phyloP scores from a whole-genome alignment of 495 filamentous ascomycete species.

The Bryoglossum gracile region DNA sequence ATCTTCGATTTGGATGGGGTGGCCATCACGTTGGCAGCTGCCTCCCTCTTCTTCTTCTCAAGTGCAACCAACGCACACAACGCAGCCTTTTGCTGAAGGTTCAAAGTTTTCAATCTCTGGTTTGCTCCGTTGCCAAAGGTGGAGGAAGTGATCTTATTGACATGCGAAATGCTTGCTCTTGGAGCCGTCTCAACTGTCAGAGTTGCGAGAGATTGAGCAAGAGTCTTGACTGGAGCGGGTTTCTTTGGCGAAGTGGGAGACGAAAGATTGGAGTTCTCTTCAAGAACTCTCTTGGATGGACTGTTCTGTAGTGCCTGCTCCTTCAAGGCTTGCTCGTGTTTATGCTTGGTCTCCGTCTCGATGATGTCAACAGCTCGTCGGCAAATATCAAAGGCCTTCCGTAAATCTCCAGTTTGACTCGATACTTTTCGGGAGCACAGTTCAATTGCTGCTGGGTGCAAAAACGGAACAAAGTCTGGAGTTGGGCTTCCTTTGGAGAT shows the following conservation, averaged over 20 bases:
- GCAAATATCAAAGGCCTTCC: slow-evolving; percentile 92
- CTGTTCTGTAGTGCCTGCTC: slow-evolving; percentile 41
- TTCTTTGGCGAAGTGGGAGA: slow-evolving; percentile 37
- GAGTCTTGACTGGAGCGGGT: slow-evolving; percentile 25
- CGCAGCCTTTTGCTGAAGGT: slow-evolving; percentile 93
- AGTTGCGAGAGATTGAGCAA: slow-evolving; percentile 43
- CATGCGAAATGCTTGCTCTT: slow-evolving; percentile 78
- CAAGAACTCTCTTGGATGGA: slow-evolving; percentile 50
- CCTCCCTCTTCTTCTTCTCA: slow-evolving; percentile 54
- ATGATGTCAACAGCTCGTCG: slow-evolving; percentile 84
- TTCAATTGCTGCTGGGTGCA: slow-evolving; percentile 89
- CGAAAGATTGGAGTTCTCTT: slow-evolving; percentile 63
- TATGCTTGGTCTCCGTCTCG: slow-evolving; percentile 70
- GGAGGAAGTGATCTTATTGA: slow-evolving; percentile 80
- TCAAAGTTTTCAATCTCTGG: slow-evolving; percentile 77
- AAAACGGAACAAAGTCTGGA: slow-evolving; percentile 67
- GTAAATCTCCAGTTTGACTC: slow-evolving; percentile 85
- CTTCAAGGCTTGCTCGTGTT: slow-evolving; percentile 46
- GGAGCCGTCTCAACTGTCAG: slow-evolving; percentile 73
- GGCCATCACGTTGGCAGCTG: slow-evolving; percentile 33
- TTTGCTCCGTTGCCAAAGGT: slow-evolving; percentile 78
- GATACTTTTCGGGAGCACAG: slow-evolving; percentile 92
- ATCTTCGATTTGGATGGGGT: slow-evolving; percentile 51
- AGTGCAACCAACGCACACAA: slow-evolving; percentile 80
- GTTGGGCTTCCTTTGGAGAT: slow-evolving; percentile 39